Conservation (phyloP, 2,329 filamentous ascomycete genomes). For the Ramularia collo-cygni region DNA sequence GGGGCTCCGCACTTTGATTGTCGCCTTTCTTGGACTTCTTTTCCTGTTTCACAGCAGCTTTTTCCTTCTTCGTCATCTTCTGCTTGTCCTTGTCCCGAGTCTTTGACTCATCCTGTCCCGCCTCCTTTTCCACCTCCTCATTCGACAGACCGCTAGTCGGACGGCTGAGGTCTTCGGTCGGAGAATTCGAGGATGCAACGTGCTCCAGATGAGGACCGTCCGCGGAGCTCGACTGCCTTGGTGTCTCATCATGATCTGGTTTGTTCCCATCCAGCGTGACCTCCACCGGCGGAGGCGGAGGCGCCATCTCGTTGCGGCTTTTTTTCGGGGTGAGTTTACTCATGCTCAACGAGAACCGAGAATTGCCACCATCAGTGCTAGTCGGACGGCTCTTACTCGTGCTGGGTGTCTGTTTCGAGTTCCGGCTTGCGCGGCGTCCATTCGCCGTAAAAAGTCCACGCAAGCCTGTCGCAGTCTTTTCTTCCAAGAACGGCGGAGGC, state of each 20-base stretch:
- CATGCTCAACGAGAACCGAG: conserved; percentile 38
- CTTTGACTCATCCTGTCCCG: not conserved
- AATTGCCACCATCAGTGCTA: conserved; percentile 25
- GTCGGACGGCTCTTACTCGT: conserved; percentile 36
- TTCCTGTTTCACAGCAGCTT: conserved; percentile 20
- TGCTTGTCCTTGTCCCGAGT: not conserved
- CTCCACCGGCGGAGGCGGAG: not conserved
- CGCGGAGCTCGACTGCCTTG: conserved; percentile 4
- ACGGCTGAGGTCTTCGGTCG: conserved; percentile 4
- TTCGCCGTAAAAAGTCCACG: conserved; percentile 24
- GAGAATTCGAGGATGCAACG: not conserved
- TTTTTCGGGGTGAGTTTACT: conserved; percentile 36
- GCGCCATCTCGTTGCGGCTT: conserved; percentile 15
- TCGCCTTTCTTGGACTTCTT: conserved; percentile 21
- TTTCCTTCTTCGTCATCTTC: conserved; percentile 25
- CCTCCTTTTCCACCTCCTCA: not conserved
- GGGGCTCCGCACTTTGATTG: conserved; percentile 34
- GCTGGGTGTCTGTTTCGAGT: conserved; percentile 10
- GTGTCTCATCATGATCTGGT: not conserved
- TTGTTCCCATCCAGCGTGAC: not conserved
- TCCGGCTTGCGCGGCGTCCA: conserved; percentile 24
- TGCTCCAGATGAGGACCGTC: not conserved
- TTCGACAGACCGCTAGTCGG: not conserved
- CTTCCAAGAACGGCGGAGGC: conserved; percentile 4
- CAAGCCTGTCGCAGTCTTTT: conserved; percentile 19